phyloP scores from a whole-genome alignment of 2,329 filamentous ascomycete genomes.

The Trichoderma atrobrunneum region DNA sequence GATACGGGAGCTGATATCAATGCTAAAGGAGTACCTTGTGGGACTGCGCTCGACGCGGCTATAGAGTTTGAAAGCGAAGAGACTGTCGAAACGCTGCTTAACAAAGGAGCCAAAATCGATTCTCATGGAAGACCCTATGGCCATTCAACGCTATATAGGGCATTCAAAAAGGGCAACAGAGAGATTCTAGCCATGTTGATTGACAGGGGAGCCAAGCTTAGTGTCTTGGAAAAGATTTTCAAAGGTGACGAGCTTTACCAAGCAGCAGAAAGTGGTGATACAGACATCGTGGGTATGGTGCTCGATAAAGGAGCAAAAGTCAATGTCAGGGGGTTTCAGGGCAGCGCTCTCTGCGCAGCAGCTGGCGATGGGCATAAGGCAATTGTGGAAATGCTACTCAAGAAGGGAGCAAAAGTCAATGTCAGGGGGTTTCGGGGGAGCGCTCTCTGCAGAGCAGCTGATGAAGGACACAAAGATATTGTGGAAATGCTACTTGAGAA shows the following conservation, averaged over 20 bases:
- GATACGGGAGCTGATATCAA: background rate
- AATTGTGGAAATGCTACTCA: too few relatives aligned
- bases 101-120: background rate
- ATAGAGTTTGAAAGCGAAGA: background rate
- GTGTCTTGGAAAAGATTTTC: accelerated
- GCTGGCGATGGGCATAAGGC: accelerated
- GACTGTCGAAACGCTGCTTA: background rate
- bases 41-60: background rate
- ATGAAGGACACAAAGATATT: too few relatives aligned
- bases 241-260: background rate
- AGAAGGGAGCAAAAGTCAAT: too few relatives aligned
- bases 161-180: background rate
- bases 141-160: background rate
- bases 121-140: background rate
- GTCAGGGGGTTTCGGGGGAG: too few relatives aligned
- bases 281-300: background rate
- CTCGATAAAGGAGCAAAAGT: background rate
- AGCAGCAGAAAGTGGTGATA: background rate
- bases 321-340: background rate
- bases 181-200: background rate
- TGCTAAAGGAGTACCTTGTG: background rate
- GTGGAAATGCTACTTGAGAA: too few relatives aligned
- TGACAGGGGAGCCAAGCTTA: background rate
- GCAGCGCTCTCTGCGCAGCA: background rate
- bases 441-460: too few relatives aligned